phyloP scores from a whole-genome alignment of 2,329 filamentous ascomycete species.

The Clarireedia hainanense region DNA sequence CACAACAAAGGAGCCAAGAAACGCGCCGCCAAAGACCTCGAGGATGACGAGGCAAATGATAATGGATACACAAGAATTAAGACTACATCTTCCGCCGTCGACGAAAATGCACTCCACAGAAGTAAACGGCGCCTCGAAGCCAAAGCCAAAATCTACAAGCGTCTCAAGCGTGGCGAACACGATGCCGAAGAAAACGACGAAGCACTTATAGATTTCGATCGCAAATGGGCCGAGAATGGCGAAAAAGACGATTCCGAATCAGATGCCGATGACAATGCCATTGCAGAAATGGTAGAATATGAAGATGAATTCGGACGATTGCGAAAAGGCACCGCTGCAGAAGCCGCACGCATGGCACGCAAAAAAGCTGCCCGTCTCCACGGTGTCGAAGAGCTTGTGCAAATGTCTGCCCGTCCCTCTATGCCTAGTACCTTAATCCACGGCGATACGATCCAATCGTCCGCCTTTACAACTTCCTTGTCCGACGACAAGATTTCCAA shows the following conservation, averaged over 20 bases:
- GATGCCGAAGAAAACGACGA: conserved; percentile 44
- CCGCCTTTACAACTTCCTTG: conserved; percentile 53
- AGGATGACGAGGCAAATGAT: conserved; percentile 41
- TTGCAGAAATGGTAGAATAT: conserved; percentile 67
- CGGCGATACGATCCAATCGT: conserved; percentile 75
- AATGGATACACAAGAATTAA: conserved; percentile 53
- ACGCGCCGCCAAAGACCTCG: conserved; percentile 51
- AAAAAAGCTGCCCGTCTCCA: conserved; percentile 43
- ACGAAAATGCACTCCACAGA: conserved; percentile 48
- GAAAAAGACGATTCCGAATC: conserved; percentile 2
- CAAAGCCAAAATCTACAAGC: conserved; percentile 81
- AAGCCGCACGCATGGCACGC: conserved; percentile 57
- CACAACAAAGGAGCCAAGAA: conserved; percentile 57
- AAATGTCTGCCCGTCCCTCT: conserved; percentile 58
- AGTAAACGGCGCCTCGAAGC: conserved; percentile 79
- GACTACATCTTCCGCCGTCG: conserved; percentile 33
- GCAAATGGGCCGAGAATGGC: conserved; percentile 75
- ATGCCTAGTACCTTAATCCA: conserved; percentile 68
- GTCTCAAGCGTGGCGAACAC: conserved; percentile 85
- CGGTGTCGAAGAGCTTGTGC: conserved; percentile 54
- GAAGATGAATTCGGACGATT: conserved; percentile 89
- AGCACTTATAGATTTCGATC: conserved; percentile 83
- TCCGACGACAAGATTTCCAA: conserved; percentile 58
- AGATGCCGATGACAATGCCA: conserved; percentile 46
- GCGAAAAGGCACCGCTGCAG: conserved; percentile 60